Percentiles rank a stretch among this genome's conserved stretches.
phyloP scores from a whole-genome alignment of 2,329 filamentous ascomycete genomes.

The Penicillium sp. region DNA sequence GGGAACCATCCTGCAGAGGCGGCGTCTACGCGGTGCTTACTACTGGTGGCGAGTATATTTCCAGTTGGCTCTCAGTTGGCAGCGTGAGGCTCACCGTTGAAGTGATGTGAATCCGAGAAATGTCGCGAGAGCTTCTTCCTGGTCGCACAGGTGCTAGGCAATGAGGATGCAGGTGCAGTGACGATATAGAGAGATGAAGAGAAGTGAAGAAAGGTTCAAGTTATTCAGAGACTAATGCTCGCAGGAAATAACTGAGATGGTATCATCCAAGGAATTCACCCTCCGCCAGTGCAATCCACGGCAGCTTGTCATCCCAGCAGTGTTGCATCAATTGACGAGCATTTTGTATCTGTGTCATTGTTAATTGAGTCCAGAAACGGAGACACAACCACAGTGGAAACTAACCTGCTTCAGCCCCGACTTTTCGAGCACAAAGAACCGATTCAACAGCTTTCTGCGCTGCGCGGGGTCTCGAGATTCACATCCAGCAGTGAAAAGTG shows the following conservation, averaged over 20 bases:
- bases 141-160: neutral
- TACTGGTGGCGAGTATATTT: neutral
- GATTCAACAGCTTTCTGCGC: conserved; percentile 60
- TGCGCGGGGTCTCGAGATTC: conserved; percentile 61
- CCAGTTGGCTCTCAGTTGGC: neutral
- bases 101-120: neutral
- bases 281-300: conserved; percentile 40
- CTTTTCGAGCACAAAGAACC: conserved; percentile 66
- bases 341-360: conserved; percentile 35
- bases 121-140: neutral
- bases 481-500: conserved; percentile 79
- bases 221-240: neutral
- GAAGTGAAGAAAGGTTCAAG: neutral
- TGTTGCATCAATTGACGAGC: conserved; percentile 42
- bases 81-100: neutral
- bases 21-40: too few species aligned
- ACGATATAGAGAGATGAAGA: neutral
- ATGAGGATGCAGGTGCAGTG: neutral
- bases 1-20: neutral
- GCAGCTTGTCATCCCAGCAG: conserved; percentile 38
- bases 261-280: conserved; percentile 41
- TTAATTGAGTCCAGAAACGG: neutral
- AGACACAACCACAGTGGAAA: neutral
- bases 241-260: neutral
- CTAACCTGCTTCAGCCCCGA: conserved; percentile 74